Evolutionary conservation across 176 grass and related monocot species (phyloP).

Genomic region (Triticum dicoccoides): DNA sequence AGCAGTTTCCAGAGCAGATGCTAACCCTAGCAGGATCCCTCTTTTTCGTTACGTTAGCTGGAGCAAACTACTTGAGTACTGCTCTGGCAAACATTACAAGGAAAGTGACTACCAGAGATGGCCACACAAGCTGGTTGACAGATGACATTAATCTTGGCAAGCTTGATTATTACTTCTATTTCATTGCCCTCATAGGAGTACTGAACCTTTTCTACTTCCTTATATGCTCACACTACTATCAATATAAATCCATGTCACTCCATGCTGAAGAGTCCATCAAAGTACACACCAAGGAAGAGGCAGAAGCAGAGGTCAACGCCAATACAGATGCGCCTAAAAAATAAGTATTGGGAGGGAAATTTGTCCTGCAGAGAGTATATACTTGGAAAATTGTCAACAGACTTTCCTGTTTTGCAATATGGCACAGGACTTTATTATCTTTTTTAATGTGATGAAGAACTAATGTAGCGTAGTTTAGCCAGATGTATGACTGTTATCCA

Average conservation of each 20-base stretch:
- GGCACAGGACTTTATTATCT: conserved; percentile 5
- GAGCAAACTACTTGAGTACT: conserved; percentile 67
- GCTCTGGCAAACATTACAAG: conserved; percentile 38
- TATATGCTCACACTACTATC: conserved; percentile 61
- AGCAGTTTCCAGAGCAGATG: conserved; percentile 85
- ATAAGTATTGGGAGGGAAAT: conserved; percentile 10
- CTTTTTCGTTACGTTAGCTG: conserved; percentile 47
- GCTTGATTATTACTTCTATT: conserved; percentile 67
- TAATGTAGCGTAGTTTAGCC: conserved; percentile 18
- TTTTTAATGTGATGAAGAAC: conserved; percentile 6
- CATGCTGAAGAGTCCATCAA: conserved; percentile 27
- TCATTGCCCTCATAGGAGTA: conserved; percentile 50
- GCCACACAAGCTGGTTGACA: conserved; percentile 49
- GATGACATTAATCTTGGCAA: conserved; percentile 60
- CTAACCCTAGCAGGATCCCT: conserved; percentile 60
- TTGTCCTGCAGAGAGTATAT: conserved; percentile 10
- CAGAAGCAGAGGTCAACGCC: conserved; percentile 17
- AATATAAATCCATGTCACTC: conserved; percentile 58
- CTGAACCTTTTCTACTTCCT: conserved; percentile 64
- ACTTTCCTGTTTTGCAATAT: background rate
- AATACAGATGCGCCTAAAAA: conserved; percentile 13
- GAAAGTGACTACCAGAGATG: conserved; percentile 46
- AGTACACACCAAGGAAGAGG: conserved; percentile 5
- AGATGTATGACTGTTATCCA: background rate
- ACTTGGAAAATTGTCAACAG: conserved; percentile 8